phyloP scores from a whole-genome alignment of 129 eudicot species.

The Escallonia rubra region DNA sequence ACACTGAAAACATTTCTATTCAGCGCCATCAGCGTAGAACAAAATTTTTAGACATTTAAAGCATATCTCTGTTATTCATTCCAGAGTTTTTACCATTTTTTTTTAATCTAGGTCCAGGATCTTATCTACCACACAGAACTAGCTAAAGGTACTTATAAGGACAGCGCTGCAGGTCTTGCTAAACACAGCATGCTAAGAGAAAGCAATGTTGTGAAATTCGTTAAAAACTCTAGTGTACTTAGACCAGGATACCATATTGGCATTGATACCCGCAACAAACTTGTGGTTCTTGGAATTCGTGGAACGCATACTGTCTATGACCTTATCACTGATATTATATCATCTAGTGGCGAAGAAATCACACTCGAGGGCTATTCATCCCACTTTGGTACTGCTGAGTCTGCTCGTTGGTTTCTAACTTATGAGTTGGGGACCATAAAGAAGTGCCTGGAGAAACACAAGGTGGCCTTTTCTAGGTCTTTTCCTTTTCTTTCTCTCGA shows the following conservation, averaged over 20 bases:
- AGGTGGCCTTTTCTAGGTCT: constrained; percentile 34
- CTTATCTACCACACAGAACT: constrained; percentile 83
- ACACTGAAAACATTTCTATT: no score
- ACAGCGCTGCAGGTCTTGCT: constrained; percentile 55
- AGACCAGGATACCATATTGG: constrained; percentile 93
- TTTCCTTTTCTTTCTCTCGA: not conserved
- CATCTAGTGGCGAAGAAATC: constrained; percentile 76
- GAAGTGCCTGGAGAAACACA: constrained; percentile 68
- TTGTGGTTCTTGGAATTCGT: constrained; percentile 89
- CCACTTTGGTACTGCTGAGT: constrained; percentile 94
- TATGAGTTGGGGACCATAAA: constrained; percentile 75
- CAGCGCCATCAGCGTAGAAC: no score
- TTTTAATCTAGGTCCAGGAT: constrained; percentile 59
- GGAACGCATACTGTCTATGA: constrained; percentile 93
- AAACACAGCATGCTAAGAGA: constrained; percentile 89
- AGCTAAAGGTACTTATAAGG: constrained; percentile 83
- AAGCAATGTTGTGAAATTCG: constrained; percentile 73
- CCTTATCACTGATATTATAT: constrained; percentile 82
- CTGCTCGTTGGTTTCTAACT: constrained; percentile 89
- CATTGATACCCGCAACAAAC: constrained; percentile 67
- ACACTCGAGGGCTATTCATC: constrained; percentile 79
- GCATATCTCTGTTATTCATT: not conserved
- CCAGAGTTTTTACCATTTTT: not conserved
- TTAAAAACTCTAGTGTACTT: constrained; percentile 63
- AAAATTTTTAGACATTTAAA: not conserved